A percentile compares a stretch with the other conserved stretches of the same genome.
These are phyloP conservation scores for Monascus purpureus DNA, from an alignment of 495 filamentous ascomycete species.

Conservation along the genomic window DNA sequence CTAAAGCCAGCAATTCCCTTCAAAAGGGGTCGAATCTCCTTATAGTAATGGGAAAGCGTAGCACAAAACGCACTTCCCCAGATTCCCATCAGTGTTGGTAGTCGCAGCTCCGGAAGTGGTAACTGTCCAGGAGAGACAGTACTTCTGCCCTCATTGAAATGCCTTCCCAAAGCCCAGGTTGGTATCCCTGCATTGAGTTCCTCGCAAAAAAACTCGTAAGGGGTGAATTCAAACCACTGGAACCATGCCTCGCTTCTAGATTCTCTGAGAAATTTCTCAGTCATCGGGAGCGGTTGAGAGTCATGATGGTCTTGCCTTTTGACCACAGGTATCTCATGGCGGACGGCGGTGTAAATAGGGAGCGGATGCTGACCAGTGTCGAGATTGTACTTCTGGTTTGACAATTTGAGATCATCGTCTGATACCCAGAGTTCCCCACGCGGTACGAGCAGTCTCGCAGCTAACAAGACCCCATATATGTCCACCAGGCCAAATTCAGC, in stretches of 20 bases:
- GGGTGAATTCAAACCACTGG: conserved; percentile 95
- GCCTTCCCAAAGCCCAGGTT: conserved; percentile 80
- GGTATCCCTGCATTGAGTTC: conserved; percentile 85
- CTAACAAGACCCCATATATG: conserved; percentile 75
- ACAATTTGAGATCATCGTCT: conserved; percentile 72
- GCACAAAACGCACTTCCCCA: conserved; percentile 96
- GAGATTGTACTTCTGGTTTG: conserved; percentile 61
- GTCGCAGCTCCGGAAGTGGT: conserved; percentile 63
- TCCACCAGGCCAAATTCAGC: conserved; percentile 86
- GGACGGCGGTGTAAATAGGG: conserved; percentile 87
- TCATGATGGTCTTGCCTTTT: conserved; percentile 18
- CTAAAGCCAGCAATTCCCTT: conserved; percentile 58
- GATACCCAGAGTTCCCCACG: conserved; percentile 66
- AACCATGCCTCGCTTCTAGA: conserved; percentile 77
- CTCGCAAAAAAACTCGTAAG: conserved; percentile 94
- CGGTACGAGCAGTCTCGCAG: conserved; percentile 71
- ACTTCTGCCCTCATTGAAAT: conserved; percentile 58
- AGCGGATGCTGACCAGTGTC: conserved; percentile 66
- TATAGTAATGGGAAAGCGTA: conserved; percentile 88
- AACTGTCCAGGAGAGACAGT: conserved; percentile 39
- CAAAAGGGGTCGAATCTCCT: conserved; percentile 71
- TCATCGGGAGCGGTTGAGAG: conserved; percentile 15
- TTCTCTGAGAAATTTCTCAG: conserved; percentile 40
- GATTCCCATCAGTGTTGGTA: conserved; percentile 75
- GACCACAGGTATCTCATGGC: conserved; percentile 79